Percentiles rank a stretch among this genome's conserved stretches.
Evolutionary conservation across 495 filamentous ascomycete genomes (phyloP).

Genomic region (Hypoxylon fragiforme): DNA sequence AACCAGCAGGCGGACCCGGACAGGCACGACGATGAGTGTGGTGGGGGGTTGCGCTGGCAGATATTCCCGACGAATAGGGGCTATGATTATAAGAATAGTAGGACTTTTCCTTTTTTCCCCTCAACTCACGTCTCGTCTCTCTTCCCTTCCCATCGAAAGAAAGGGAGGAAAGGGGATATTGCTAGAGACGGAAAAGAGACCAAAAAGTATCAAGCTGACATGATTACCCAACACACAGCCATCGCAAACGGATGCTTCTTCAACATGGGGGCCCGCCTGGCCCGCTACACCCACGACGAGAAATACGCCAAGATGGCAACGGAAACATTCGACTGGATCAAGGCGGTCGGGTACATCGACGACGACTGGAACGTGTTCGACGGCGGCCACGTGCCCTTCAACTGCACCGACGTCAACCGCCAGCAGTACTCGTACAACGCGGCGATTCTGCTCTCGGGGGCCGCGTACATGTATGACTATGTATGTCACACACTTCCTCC

Average conservation of each 20-base stretch:
- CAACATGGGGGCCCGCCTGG: slow-evolving; percentile 77
- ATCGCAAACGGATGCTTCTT: slow-evolving; percentile 88
- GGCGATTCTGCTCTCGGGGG: slow-evolving; percentile 70
- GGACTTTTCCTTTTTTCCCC: no score
- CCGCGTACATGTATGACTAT: slow-evolving; percentile 78
- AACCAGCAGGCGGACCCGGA: slow-evolving; percentile 62
- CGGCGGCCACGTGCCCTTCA: slow-evolving; percentile 65
- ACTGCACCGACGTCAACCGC: slow-evolving; percentile 65
- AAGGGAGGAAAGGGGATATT: neutral
- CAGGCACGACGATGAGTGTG: slow-evolving; percentile 67
- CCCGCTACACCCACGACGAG: slow-evolving; percentile 73
- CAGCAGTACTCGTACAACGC: slow-evolving; percentile 80
- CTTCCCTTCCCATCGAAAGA: neutral
- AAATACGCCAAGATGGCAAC: slow-evolving; percentile 79
- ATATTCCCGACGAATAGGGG: slow-evolving; percentile 76
- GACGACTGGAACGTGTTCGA: slow-evolving; percentile 70
- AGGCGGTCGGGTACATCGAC: slow-evolving; percentile 64
- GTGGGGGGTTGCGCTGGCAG: slow-evolving; percentile 83
- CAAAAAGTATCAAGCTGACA: no score
- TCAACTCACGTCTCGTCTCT: no score
- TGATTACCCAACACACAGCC: slow-evolving; percentile 34
- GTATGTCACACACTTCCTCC: slow-evolving; percentile 47
- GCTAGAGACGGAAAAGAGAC: no score
- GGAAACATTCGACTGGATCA: slow-evolving; percentile 73
- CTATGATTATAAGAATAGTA: slow-evolving; percentile 87